Percentiles rank a stretch among this genome's conserved stretches.
Evolutionary conservation across 805 yeast genomes (phyloP).

Genomic region (Yamadazyma insecticola): DNA sequence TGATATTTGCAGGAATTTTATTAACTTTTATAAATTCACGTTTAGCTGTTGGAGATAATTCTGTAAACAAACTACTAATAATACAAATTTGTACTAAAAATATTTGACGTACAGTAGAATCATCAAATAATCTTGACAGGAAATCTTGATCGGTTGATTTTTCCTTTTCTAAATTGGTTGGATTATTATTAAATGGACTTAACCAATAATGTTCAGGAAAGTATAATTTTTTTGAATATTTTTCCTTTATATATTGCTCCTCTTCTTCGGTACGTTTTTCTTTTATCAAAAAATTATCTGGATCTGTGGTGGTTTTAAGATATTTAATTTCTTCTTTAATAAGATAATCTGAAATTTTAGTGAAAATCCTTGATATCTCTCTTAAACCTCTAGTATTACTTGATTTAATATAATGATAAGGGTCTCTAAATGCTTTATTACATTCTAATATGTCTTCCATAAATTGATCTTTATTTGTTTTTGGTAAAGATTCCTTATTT

Average conservation of each 20-base stretch:
- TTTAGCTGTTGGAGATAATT: constrained; percentile 20
- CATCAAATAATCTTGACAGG: constrained; percentile 20
- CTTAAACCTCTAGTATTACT: constrained; percentile 16
- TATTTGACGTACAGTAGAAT: constrained; percentile 21
- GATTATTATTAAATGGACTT: constrained; percentile 21
- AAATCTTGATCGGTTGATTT: constrained; percentile 20
- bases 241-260: constrained; percentile 11
- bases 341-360: constrained; percentile 23
- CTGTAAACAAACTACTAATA: constrained; percentile 25
- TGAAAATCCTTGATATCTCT: constrained; percentile 18
- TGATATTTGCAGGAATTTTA: constrained; percentile 25
- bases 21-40: constrained; percentile 14
- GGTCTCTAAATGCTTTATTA: constrained; percentile 30
- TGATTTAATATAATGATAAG: constrained; percentile 24
- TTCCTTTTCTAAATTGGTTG: constrained; percentile 12
- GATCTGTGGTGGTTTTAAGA: constrained; percentile 1
- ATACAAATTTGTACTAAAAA: constrained; percentile 28
- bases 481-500: constrained; percentile 18
- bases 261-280: constrained; percentile 14
- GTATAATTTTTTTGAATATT: constrained; percentile 17
- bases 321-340: constrained; percentile 24
- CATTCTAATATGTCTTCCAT: constrained; percentile 29
- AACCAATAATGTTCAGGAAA: constrained; percentile 36
- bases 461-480: constrained; percentile 13
- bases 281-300: constrained; percentile 2